These are phyloP conservation scores for Mantamonas sphyraenae DNA, from an alignment of 78 protist species.

Conservation along the genomic window DNA sequence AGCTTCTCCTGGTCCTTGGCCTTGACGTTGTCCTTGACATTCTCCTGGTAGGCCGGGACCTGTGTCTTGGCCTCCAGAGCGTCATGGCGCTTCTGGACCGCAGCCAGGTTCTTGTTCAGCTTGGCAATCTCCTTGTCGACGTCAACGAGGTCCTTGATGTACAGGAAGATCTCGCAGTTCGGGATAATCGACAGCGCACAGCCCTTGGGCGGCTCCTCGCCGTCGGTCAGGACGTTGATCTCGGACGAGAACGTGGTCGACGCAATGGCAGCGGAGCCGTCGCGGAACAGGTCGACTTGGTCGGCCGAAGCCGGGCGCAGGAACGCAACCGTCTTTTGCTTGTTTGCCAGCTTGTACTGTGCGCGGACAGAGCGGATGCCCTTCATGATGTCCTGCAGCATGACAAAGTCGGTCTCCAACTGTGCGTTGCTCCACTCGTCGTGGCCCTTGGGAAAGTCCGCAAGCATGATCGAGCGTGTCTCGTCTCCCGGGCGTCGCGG, in stretches of 20 bases:
- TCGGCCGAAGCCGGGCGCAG: neutral
- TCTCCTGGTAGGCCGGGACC: constrained; percentile 26
- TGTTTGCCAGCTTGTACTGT: constrained; percentile 2
- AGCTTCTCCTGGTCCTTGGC: too few relatives aligned
- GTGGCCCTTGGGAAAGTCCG: constrained; percentile 40
- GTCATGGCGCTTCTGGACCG: constrained; percentile 2
- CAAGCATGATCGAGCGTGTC: constrained; percentile 46
- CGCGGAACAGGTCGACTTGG: neutral
- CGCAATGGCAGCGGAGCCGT: neutral
- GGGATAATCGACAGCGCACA: neutral
- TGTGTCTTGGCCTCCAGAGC: constrained; percentile 7
- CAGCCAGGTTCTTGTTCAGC: constrained; percentile 25
- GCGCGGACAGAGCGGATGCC: constrained; percentile 23
- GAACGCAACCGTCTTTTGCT: neutral
- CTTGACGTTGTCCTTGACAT: constrained; percentile 34
- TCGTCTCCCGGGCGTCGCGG: constrained; percentile 47
- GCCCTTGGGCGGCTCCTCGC: neutral
- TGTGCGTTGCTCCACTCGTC: neutral
- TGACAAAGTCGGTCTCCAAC: constrained; percentile 2
- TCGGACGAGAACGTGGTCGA: neutral
- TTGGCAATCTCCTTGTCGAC: constrained; percentile 23
- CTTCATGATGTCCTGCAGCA: constrained; percentile 9
- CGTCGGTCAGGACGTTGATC: neutral
- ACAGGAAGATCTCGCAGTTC: neutral
- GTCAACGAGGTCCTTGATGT: constrained; percentile 25